A percentile compares a stretch with the other conserved stretches of the same genome.
Conservation (phyloP, 2,329 filamentous ascomycete genomes). For the Grosmannia huntii region DNA sequence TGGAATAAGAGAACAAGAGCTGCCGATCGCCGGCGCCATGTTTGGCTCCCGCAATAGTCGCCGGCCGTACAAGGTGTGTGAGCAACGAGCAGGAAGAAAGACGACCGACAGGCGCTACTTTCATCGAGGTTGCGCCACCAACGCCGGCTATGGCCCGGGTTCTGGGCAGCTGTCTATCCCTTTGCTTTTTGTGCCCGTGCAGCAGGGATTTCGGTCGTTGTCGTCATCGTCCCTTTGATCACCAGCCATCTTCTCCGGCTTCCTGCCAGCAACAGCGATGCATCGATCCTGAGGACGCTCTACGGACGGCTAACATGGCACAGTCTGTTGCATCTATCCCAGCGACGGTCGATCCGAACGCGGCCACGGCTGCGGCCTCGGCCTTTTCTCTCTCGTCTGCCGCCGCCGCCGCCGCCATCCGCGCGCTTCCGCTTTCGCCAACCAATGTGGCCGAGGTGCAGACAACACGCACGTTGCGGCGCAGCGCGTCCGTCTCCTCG, state of each 20-base stretch:
- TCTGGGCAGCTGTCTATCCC: background rate
- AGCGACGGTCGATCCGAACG: conserved; percentile 57
- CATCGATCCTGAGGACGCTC: background rate
- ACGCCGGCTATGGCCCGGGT: background rate
- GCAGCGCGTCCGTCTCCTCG: conserved; percentile 61
- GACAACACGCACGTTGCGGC: conserved; percentile 71
- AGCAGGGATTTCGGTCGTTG: too few relatives aligned
- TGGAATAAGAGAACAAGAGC: background rate
- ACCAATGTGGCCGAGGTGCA: conserved; percentile 72
- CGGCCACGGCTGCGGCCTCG: conserved; percentile 66
- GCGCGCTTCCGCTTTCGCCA: conserved; percentile 63
- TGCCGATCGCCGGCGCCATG: conserved; percentile 13
- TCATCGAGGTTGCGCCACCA: background rate
- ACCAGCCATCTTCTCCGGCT: background rate
- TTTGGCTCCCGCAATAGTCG: conserved; percentile 40
- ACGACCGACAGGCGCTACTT: background rate
- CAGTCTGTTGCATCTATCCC: conserved; percentile 52
- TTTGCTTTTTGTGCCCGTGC: background rate
- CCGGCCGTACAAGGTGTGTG: conserved; percentile 34
- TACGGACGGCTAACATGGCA: conserved; percentile 9
- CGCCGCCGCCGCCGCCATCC: conserved; percentile 74
- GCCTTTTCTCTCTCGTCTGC: conserved; percentile 79
- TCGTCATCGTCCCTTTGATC: background rate
- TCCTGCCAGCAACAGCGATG: background rate
- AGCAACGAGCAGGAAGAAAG: background rate